Base-by-base conservation (phyloP, 768 basidiomycete species). In the Mycena vitilis region DNA sequence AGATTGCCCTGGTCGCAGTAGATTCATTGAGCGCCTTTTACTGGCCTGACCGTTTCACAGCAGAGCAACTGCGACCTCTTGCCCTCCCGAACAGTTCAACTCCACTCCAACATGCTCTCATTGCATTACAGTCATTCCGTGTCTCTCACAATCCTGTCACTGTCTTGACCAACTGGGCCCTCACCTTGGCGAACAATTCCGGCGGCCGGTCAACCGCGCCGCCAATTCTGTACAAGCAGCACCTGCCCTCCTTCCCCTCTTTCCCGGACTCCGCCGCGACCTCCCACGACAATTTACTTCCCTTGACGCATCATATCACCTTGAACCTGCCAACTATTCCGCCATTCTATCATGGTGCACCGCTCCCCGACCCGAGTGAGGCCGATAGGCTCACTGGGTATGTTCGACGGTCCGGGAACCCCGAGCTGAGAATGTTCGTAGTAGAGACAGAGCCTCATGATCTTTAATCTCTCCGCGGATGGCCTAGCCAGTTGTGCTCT, bases 11-110 rank as follows among this genome's bases (percentile, higher is more conserved):
- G 61, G 78, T 96, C 44, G 88, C 87, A 12, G 81, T 95, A 53
- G 94, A 96, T 78, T 94, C 93, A 16, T 77, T 94, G 65, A 90
- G 90, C 75, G 76, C 92, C 0, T 93, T 91, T 74, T 87, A 93
- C 78, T 95, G 95, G 94, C 69, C 84, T 4, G 94, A 95, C 75
- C 87, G 91, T 48, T 90, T 89, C 74, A 80, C 82, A 45, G 78
- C 80, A 37, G 93, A 94, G 77, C 88, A 88, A 71, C 68, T 82
- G 60, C 84, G 80, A 44, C 69, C 73, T 20, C 64, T 70, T 45
- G 61, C 61, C 66, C 57, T 58, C 25, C 60, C 65, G 18, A 68
- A 75, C 16, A 52, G n/a, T 34, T 20, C 71, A 6, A 79, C 73
- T 58, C 79, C 86, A 20, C 77, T 89, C 23, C 80, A 82, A 11